Base-by-base conservation (phyloP, 1,139 yeast species). In the Yamadazyma atmosphaerica region DNA sequence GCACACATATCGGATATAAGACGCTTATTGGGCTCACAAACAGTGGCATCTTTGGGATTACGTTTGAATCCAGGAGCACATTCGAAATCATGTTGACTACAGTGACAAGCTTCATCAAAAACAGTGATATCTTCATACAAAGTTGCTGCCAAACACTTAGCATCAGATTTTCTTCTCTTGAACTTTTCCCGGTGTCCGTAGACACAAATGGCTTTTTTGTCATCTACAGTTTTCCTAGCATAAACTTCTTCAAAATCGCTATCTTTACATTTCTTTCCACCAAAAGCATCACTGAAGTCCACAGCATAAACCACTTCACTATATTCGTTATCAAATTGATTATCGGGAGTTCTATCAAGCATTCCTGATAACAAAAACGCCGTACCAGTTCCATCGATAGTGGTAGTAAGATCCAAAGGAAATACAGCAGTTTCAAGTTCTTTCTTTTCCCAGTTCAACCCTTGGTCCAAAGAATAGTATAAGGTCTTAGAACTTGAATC, bases 401-500 rank as follows among this genome's bases (percentile, higher is more conserved):
- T 77, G 0, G 90, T 78, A 1, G 78, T 60, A 14, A 85, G 53
- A 16, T 56, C 55, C 11, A 63, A 43, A 1, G 88, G 84, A 18
- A 63, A 51, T 5, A 82, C 51, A 1, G 69, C 49, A 8, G 49
- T 44, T n/a, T 78, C 81, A n/a, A 88, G 56, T 13, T 72, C 65
- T 18, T 68, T 59, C 17, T 67, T 65, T 1, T 58, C 49, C 94
- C 95, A 89, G 1, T 81, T 60, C 14, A 63, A 55, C 25, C 95
- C 96, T 55, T 86, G 92, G 55, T 88, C 89, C 31, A 83, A 58
- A 0, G 96, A 86, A 51, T 70, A 88, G 43, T 66, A 68, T 31
- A 79, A 56, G n/a, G 54, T 58, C 8, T 60, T 44, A 7, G 61
- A 51, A 19, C 46, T 44, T 35, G 40, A 30, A 16, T 50, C 43